Conservation (phyloP, 306 rosid genomes). For the Malus asiatica region DNA sequence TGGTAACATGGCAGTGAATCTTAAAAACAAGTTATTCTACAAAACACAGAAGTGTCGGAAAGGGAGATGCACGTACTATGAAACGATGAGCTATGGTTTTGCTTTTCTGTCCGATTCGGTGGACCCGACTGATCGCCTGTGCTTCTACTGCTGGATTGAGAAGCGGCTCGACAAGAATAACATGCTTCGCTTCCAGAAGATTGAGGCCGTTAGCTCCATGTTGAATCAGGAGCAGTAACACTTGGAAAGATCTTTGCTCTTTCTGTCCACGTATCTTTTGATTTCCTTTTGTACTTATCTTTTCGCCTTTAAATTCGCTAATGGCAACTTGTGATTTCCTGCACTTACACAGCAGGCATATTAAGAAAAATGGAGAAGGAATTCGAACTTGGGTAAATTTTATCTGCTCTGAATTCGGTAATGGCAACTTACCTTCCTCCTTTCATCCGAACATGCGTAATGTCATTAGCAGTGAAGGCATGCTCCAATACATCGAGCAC, state of each 20-base stretch:
- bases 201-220: slow-evolving; percentile 97
- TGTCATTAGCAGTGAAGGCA: slow-evolving; percentile 62
- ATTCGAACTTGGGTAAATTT: background rate
- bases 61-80: slow-evolving; percentile 42
- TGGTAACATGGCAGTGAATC: too few species aligned
- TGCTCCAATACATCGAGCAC: slow-evolving; percentile 93
- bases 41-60: background rate
- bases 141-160: slow-evolving; percentile 97
- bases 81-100: slow-evolving; percentile 83
- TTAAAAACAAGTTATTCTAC: background rate
- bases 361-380: slow-evolving; percentile 5
- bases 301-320: slow-evolving; percentile 70
- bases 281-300: slow-evolving; percentile 29
- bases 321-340: slow-evolving; percentile 82
- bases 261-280: slow-evolving; percentile 16
- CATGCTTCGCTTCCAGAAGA: slow-evolving; percentile 92
- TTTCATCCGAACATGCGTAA: slow-evolving; percentile 70
- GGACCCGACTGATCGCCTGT: slow-evolving; percentile 90
- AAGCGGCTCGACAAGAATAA: slow-evolving; percentile 82
- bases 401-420: background rate
- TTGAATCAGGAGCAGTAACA: slow-evolving; percentile 74
- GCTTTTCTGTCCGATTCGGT: slow-evolving; percentile 74
- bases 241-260: slow-evolving; percentile 46
- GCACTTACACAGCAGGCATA: slow-evolving; percentile 27
- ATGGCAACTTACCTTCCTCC: slow-evolving; percentile 76